Conservation (phyloP, 768 basidiomycete genomes). For the Phaeotremella skinneri region DNA sequence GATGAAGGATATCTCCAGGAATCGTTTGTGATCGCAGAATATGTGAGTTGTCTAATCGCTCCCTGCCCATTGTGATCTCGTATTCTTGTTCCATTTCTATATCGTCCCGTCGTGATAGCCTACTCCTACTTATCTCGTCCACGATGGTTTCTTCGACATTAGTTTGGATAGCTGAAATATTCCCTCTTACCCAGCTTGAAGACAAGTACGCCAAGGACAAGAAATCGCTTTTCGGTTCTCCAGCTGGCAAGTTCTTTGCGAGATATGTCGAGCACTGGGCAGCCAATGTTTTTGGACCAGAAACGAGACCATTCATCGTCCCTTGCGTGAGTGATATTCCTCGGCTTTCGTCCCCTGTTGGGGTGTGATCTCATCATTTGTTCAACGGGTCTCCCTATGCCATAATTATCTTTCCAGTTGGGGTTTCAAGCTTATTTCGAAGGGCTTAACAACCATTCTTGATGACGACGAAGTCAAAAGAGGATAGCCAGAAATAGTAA, state of each 20-base stretch:
- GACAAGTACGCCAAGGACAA: slow-evolving; percentile 12
- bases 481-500: too few species aligned
- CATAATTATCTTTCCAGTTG: not conserved
- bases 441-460: too few species aligned
- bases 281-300: slow-evolving; percentile 15
- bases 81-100: too few species aligned
- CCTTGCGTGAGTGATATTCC: slow-evolving; percentile 12
- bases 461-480: too few species aligned
- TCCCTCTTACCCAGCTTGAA: too few species aligned
- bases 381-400: not conserved
- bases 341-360: too few species aligned
- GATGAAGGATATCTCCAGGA: slow-evolving; percentile 14
- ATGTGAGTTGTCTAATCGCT: slow-evolving; percentile 8
- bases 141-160: too few species aligned
- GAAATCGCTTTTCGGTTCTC: slow-evolving; percentile 20
- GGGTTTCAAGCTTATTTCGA: too few species aligned
- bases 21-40: slow-evolving; percentile 22
- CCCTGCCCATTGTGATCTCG: too few species aligned
- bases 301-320: slow-evolving; percentile 16
- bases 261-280: slow-evolving; percentile 24
- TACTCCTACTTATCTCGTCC: not conserved
- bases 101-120: not conserved
- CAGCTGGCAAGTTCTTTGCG: slow-evolving; percentile 20
- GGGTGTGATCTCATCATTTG: not conserved
- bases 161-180: too few species aligned